A percentile compares a stretch with the other conserved stretches of the same genome.
Evolutionary conservation across 2,329 filamentous ascomycete species (phyloP).

Genomic region (Fusarium palustre): DNA sequence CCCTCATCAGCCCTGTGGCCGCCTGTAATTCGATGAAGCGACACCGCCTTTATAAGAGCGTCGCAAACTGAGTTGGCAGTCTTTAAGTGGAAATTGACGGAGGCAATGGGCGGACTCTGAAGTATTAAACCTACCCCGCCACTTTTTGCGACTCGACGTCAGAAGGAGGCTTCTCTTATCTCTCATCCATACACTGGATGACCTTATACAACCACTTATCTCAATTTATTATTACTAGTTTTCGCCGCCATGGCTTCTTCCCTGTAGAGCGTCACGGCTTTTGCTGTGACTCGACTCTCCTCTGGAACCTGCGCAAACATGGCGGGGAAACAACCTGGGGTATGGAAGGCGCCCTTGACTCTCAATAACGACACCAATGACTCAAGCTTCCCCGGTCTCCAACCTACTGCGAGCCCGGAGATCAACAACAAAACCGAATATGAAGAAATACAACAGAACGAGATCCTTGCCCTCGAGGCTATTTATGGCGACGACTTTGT

Average conservation of each 20-base stretch:
- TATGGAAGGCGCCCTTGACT: constrained; percentile 62
- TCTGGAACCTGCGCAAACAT: constrained; percentile 56
- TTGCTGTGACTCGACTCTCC: constrained; percentile 64
- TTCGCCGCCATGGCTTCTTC: constrained; percentile 57
- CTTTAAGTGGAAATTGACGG: neutral
- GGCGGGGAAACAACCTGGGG: constrained; percentile 63
- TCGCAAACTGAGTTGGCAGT: constrained; percentile 20
- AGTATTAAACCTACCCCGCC: constrained; percentile 44
- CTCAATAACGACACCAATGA: constrained; percentile 57
- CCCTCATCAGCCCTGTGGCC: constrained; percentile 43
- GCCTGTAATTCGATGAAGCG: constrained; percentile 42
- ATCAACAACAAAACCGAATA: constrained; percentile 71
- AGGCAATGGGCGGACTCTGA: neutral
- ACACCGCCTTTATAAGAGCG: constrained; percentile 43
- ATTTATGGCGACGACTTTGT: constrained; percentile 93
- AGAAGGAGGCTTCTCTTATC: constrained; percentile 32
- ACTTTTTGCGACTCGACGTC: constrained; percentile 40
- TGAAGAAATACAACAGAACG: constrained; percentile 86
- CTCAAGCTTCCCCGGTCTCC: constrained; percentile 65
- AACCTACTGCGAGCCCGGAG: constrained; percentile 55
- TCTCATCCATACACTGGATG: constrained; percentile 39
- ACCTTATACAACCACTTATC: constrained; percentile 28
- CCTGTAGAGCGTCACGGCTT: constrained; percentile 64
- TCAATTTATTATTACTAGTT: constrained; percentile 20
- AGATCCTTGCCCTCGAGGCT: constrained; percentile 84